phyloP scores from a whole-genome alignment of 2,329 filamentous ascomycete genomes.

The Calonectria pseudoreteaudii region DNA sequence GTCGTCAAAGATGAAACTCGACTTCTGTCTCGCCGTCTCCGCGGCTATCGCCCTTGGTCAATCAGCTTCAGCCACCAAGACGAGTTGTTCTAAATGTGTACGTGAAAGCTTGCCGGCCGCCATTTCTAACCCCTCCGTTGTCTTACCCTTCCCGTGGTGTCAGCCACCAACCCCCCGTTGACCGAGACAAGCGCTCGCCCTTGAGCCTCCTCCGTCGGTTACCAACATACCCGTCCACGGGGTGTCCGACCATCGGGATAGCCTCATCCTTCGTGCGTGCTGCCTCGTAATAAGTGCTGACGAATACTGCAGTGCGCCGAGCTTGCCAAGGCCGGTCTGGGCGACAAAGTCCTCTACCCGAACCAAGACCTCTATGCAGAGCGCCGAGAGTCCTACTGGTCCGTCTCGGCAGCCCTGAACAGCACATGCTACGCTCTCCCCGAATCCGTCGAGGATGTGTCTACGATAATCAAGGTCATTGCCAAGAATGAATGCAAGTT shows the following conservation, averaged over 20 bases:
- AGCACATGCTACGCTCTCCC: slow-evolving; percentile 53
- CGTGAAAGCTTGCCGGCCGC: neutral
- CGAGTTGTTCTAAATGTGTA: slow-evolving; percentile 7
- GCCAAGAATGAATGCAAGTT: slow-evolving; percentile 47
- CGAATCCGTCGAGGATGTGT: slow-evolving; percentile 49
- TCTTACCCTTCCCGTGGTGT: neutral
- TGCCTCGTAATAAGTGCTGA: neutral
- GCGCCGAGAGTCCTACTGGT: slow-evolving; percentile 52
- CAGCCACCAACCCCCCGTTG: neutral
- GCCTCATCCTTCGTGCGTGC: neutral
- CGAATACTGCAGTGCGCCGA: slow-evolving; percentile 40
- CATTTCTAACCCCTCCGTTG: neutral
- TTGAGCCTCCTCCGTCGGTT: neutral
- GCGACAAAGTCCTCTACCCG: slow-evolving; percentile 46
- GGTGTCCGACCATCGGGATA: neutral
- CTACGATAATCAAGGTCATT: slow-evolving; percentile 49
- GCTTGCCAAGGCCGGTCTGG: slow-evolving; percentile 39
- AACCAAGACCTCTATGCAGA: slow-evolving; percentile 42
- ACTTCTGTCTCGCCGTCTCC: neutral
- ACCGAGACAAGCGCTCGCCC: neutral
- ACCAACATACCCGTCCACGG: neutral
- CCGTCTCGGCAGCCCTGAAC: slow-evolving; percentile 48
- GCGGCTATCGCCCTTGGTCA: neutral
- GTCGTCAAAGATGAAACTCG: slow-evolving; percentile 5
- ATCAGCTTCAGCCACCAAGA: neutral